A percentile compares a stretch with the other conserved stretches of the same genome.
Conservation (phyloP, 2,329 filamentous ascomycete species). For the Gaeumannomyces sp. region DNA sequence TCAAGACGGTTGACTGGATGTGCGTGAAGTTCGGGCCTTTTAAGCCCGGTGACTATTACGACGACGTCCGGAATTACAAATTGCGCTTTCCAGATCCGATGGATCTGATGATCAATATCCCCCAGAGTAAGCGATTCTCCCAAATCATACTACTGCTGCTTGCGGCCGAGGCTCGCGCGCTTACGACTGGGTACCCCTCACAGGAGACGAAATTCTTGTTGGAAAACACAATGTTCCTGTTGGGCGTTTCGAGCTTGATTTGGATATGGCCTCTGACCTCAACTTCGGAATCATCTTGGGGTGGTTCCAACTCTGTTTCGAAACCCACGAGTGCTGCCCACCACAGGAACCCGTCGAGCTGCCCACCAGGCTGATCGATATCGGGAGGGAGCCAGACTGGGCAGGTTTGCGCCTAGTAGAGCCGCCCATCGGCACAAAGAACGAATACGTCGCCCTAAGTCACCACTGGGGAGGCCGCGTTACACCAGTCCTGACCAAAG, state of each 20-base stretch:
- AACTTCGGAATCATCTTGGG: background rate
- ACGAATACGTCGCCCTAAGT: slow-evolving; percentile 7
- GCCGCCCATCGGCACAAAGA: background rate
- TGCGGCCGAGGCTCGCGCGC: no score
- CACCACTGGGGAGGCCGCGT: slow-evolving; percentile 7
- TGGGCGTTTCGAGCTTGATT: slow-evolving; percentile 1
- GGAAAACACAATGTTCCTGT: background rate
- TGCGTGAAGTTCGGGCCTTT: background rate
- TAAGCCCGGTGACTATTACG: background rate
- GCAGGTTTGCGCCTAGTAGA: background rate
- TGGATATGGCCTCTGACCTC: background rate
- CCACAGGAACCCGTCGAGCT: background rate
- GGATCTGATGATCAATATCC: background rate
- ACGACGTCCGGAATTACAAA: background rate
- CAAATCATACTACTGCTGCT: no score
- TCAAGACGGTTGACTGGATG: background rate
- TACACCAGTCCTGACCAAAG: background rate
- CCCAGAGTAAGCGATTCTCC: background rate
- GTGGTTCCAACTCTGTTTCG: background rate
- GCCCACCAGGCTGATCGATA: slow-evolving; percentile 1
- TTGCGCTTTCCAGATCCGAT: background rate
- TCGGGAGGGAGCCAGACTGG: background rate
- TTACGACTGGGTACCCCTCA: no score
- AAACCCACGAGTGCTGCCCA: background rate
- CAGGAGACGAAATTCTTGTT: no score